Conservation (phyloP, 2,329 filamentous ascomycete genomes). For the Fusarium proliferatum region DNA sequence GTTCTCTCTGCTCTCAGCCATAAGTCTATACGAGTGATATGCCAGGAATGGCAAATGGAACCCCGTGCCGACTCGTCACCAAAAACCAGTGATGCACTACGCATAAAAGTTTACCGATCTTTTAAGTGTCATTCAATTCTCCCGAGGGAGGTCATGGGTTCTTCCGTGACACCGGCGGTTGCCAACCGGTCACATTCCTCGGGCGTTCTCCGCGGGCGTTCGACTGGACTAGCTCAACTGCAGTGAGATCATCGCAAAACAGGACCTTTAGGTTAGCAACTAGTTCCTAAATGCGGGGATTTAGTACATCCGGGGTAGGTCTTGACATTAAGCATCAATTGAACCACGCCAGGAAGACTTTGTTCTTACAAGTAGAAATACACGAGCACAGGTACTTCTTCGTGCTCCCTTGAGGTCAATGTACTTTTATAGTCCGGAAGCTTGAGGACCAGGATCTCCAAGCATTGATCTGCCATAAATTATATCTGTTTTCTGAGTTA, state of each 20-base stretch:
- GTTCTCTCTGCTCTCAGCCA: no score
- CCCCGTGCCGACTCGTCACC: neutral
- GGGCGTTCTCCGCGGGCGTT: neutral
- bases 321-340: neutral
- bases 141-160: neutral
- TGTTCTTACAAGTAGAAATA: neutral
- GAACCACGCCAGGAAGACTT: neutral
- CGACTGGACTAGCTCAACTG: neutral
- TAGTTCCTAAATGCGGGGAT: neutral
- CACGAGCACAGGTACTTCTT: neutral
- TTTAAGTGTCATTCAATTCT: fast-evolving
- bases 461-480: neutral
- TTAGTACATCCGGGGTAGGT: neutral
- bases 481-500: neutral
- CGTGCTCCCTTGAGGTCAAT: neutral
- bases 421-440: neutral
- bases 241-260: neutral
- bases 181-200: neutral
- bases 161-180: neutral
- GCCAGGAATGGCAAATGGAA: neutral
- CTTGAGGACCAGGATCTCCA: neutral
- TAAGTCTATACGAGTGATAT: neutral
- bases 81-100: neutral
- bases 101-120: no score
- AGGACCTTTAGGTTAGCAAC: no score